These are phyloP conservation scores for Barnettozyma vustinii DNA, from an alignment of 805 yeast genomes.

Conservation along the genomic window DNA sequence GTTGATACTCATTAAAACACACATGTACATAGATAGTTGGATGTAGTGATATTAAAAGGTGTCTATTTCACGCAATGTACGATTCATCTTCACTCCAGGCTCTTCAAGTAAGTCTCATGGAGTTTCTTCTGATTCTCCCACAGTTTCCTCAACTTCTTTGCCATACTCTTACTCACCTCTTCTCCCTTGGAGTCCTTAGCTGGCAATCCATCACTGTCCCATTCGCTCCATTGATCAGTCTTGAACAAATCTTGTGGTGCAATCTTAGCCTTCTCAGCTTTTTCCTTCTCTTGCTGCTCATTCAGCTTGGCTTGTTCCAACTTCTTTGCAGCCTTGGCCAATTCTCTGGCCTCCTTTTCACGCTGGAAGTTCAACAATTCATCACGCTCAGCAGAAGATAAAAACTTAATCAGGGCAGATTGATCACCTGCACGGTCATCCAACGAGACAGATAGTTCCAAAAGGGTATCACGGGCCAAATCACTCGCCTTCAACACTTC, in stretches of 20 bases:
- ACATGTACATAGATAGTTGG: neutral
- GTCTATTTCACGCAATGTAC: neutral
- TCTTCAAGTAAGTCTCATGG: conserved; percentile 52
- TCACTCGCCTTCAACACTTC: conserved; percentile 70
- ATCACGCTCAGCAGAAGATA: conserved; percentile 61
- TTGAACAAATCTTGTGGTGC: conserved; percentile 73
- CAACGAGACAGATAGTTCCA: conserved; percentile 72
- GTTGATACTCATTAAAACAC: neutral
- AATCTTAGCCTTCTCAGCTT: conserved; percentile 59
- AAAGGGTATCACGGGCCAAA: conserved; percentile 65
- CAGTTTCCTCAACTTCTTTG: conserved; percentile 75
- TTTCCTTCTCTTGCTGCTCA: conserved; percentile 60
- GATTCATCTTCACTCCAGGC: neutral
- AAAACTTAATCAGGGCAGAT: conserved; percentile 79
- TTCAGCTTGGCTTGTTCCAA: conserved; percentile 48
- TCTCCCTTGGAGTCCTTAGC: conserved; percentile 70
- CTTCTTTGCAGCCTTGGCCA: conserved; percentile 54
- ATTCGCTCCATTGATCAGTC: conserved; percentile 56
- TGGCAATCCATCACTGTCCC: conserved; percentile 87
- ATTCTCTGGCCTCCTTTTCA: conserved; percentile 48
- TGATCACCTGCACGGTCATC: conserved; percentile 82
- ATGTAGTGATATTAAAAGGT: neutral
- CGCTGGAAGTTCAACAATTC: conserved; percentile 54
- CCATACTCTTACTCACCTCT: conserved; percentile 78
- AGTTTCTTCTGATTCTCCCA: conserved; percentile 79